Conservation (phyloP, 345 rosid species). For the Camelina hispida region DNA sequence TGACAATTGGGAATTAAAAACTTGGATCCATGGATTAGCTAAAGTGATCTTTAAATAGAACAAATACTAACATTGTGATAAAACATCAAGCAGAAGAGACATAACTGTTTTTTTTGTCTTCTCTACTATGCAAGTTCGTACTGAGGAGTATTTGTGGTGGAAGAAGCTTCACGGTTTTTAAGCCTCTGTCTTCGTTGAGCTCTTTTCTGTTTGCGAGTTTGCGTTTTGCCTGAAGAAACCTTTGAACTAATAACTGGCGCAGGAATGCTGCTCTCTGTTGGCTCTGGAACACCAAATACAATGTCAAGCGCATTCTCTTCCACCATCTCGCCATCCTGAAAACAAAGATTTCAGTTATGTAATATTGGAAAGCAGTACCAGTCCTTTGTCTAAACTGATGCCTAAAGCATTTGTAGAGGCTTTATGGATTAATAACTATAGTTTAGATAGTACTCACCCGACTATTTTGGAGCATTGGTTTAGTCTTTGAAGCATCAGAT, state of each 20-base stretch:
- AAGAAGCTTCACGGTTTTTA: constrained; percentile 43
- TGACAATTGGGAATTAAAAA: constrained; percentile 1
- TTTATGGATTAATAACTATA: constrained; percentile 4
- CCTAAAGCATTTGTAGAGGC: constrained; percentile 15
- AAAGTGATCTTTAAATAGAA: constrained; percentile 9
- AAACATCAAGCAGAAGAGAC: constrained; percentile 8
- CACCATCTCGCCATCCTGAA: constrained; percentile 32
- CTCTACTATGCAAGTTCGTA: constrained; percentile 37
- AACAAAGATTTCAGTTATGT: constrained; percentile 8
- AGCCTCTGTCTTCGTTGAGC: constrained; percentile 42
- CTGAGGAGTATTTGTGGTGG: constrained; percentile 26
- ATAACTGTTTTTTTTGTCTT: background rate
- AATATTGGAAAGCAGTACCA: background rate
- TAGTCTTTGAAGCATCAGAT: constrained; percentile 35
- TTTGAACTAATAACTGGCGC: constrained; percentile 3
- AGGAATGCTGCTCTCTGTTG: constrained; percentile 34
- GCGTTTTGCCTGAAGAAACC: constrained; percentile 25
- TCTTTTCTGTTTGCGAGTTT: constrained; percentile 46
- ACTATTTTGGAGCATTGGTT: constrained; percentile 11
- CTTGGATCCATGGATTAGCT: background rate
- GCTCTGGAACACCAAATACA: constrained; percentile 39
- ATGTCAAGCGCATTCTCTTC: constrained; percentile 42
- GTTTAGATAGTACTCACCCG: constrained; percentile 35
- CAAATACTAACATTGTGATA: background rate
- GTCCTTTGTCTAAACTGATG: constrained; percentile 18